phyloP scores from a whole-genome alignment of 805 yeast species.

The Metschnikowia aberdeeniae region DNA sequence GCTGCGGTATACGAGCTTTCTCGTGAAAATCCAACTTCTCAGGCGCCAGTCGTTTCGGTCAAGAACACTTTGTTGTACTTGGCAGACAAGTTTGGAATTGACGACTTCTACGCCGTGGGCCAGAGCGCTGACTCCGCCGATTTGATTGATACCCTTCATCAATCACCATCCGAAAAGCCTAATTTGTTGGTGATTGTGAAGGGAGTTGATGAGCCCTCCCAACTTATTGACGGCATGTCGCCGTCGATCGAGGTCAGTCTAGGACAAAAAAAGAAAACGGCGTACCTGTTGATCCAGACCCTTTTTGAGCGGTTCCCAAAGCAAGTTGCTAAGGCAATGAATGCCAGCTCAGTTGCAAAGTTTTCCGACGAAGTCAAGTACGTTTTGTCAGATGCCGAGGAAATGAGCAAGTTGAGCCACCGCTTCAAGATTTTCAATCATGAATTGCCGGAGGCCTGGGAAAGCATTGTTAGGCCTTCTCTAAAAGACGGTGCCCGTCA shows the following conservation, averaged over 20 bases:
- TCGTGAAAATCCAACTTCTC: not conserved
- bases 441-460: constrained; percentile 37
- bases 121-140: constrained; percentile 26
- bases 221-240: constrained; percentile 20
- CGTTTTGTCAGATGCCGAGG: constrained; percentile 10
- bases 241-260: constrained; percentile 23
- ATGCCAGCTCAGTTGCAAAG: constrained; percentile 9
- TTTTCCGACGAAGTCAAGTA: constrained; percentile 27
- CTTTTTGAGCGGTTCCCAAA: constrained; percentile 20
- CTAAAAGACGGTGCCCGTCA: constrained; percentile 6
- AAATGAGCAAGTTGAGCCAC: constrained; percentile 12
- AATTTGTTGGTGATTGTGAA: constrained; percentile 36
- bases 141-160: constrained; percentile 21
- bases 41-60: constrained; percentile 10
- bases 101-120: constrained; percentile 31
- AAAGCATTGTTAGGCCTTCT: constrained; percentile 17
- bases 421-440: constrained; percentile 26
- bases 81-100: constrained; percentile 43
- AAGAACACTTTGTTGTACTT: constrained; percentile 39
- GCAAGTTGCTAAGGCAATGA: constrained; percentile 14
- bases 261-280: constrained; percentile 7
- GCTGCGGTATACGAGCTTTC: constrained; percentile 18
- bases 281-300: constrained; percentile 10
- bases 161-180: constrained; percentile 17
- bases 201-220: constrained; percentile 38